Conservation (phyloP, 306 rosid genomes). For the Purshia tridentata region DNA sequence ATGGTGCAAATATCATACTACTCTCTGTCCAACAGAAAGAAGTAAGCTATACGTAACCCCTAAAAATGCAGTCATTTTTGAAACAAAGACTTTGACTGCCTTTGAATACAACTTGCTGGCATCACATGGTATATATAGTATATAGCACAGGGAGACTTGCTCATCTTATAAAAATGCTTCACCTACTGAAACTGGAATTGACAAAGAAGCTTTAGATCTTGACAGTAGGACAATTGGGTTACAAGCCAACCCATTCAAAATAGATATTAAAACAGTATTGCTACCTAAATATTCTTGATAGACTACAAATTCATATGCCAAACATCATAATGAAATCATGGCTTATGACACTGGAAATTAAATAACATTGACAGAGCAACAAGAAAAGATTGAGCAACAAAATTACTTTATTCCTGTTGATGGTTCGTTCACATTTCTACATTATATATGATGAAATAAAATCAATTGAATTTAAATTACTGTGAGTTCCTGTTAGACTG, state of each 20-base stretch:
- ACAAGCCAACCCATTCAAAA: neutral
- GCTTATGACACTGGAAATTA: neutral
- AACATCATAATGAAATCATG: too few species aligned
- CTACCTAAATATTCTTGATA: neutral
- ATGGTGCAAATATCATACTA: neutral
- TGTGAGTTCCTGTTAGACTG: slow-evolving; percentile 38
- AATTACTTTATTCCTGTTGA: slow-evolving; percentile 16
- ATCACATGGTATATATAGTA: slow-evolving; percentile 11
- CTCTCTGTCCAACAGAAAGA: neutral
- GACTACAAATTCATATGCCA: neutral
- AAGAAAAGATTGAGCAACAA: neutral
- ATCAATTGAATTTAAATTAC: slow-evolving; percentile 33
- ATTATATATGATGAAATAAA: slow-evolving; percentile 24
- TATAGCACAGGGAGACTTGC: too few species aligned
- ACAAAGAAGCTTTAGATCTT: neutral
- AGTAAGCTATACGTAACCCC: neutral
- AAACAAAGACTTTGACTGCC: slow-evolving; percentile 12
- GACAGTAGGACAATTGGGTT: neutral
- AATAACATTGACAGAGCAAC: neutral
- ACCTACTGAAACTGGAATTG: neutral
- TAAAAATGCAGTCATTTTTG: slow-evolving; percentile 6
- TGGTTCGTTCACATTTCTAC: slow-evolving; percentile 23
- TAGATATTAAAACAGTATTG: too few species aligned
- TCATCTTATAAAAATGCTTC: neutral
- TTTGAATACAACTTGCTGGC: slow-evolving; percentile 8